Evolutionary conservation across 2,329 filamentous ascomycete genomes (phyloP).

Genomic region (Ceratocystis eucalypticola): DNA sequence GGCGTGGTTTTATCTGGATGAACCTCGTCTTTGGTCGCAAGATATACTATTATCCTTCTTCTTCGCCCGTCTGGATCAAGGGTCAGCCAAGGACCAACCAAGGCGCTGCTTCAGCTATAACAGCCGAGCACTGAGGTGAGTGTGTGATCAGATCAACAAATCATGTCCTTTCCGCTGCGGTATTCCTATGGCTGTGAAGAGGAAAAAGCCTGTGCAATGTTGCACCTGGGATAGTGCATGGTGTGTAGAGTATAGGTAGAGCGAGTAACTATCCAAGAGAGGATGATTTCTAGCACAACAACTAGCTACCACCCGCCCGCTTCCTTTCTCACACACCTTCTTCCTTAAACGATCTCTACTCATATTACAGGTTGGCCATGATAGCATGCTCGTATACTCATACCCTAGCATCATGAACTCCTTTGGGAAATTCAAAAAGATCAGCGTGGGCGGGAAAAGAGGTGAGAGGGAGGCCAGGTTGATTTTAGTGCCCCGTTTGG

Average conservation of each 20-base stretch:
- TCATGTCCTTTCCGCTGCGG: not conserved
- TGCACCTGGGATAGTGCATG: not conserved
- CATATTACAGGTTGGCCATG: not conserved
- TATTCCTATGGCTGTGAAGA: conserved; percentile 6
- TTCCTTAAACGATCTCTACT: not conserved
- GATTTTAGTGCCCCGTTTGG: not conserved
- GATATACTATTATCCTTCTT: not conserved
- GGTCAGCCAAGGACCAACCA: not conserved
- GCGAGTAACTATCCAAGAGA: not conserved
- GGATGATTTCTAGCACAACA: not conserved
- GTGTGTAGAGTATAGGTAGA: not conserved
- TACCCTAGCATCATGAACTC: not conserved
- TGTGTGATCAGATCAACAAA: conserved; percentile 8
- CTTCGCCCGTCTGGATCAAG: not conserved
- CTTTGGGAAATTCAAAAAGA: not conserved
- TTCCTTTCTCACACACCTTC: not conserved
- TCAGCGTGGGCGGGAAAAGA: not conserved
- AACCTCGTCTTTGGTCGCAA: not conserved
- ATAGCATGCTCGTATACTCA: not conserved
- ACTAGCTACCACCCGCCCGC: not conserved
- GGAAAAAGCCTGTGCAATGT: conserved; percentile 2
- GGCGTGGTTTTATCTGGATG: not conserved
- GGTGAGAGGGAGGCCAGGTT: not conserved
- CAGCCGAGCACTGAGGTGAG: not conserved
- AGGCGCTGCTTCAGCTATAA: conserved; percentile 4